Conservation (phyloP, 768 basidiomycete genomes). For the Leccinum truebloodii region DNA sequence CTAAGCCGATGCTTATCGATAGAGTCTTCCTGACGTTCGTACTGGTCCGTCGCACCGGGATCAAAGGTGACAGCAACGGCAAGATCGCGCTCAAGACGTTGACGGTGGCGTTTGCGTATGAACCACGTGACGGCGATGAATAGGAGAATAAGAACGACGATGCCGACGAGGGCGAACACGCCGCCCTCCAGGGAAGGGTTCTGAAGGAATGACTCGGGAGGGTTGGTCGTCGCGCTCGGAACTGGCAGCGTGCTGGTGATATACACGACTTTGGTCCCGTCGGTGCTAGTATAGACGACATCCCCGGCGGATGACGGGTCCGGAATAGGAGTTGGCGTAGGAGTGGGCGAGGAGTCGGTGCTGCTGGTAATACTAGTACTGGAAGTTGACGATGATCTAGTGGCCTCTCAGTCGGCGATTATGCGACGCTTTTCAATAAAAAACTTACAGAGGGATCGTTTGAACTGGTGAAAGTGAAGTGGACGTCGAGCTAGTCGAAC, state of each 20-base stretch:
- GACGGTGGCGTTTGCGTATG: slow-evolving; percentile 50
- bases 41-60: slow-evolving; percentile 33
- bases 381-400: slow-evolving; percentile 15
- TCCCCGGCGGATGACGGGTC: slow-evolving; percentile 22
- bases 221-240: slow-evolving; percentile 22
- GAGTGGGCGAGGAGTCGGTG: slow-evolving; percentile 8
- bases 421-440: not conserved
- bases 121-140: slow-evolving; percentile 45
- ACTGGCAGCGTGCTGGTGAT: slow-evolving; percentile 34
- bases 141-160: slow-evolving; percentile 48
- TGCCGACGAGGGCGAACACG: slow-evolving; percentile 54
- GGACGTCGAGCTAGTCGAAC: slow-evolving; percentile 30
- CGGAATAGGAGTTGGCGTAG: slow-evolving; percentile 16
- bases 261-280: slow-evolving; percentile 28
- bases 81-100: slow-evolving; percentile 34
- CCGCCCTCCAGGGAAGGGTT: slow-evolving; percentile 66
- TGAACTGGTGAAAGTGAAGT: slow-evolving; percentile 9
- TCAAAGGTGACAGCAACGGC: slow-evolving; percentile 57
- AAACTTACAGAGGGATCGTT: slow-evolving; percentile 22
- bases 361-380: slow-evolving; percentile 15
- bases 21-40: slow-evolving; percentile 24
- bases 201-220: slow-evolving; percentile 51
- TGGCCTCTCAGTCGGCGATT: not conserved
- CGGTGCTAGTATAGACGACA: slow-evolving; percentile 23
- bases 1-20: slow-evolving; percentile 21